phyloP scores from a whole-genome alignment of 768 basidiomycete genomes.

The Termitomyces sp. region DNA sequence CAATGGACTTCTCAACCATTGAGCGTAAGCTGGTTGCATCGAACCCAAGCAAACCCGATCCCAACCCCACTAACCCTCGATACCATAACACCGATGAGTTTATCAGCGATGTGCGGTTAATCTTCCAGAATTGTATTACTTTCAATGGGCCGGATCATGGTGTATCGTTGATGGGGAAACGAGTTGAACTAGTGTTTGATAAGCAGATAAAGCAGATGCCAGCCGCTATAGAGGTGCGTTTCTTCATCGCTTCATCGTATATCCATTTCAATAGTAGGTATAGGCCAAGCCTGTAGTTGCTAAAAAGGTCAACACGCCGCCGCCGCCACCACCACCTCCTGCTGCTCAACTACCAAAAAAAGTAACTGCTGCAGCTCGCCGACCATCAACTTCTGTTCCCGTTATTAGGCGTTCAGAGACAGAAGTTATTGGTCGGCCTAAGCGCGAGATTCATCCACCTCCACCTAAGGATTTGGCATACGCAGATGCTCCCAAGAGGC shows the following conservation, averaged over 20 bases:
- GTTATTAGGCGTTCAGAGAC: constrained; percentile 78
- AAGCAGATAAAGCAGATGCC: constrained; percentile 86
- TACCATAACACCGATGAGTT: constrained; percentile 80
- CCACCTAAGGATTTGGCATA: constrained; percentile 89
- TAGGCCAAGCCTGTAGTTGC: constrained; percentile 36
- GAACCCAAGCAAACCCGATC: constrained; percentile 73
- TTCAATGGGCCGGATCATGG: constrained; percentile 94
- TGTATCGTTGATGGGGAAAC: constrained; percentile 74
- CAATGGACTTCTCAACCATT: constrained; percentile 93
- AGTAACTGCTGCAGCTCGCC: constrained; percentile 46
- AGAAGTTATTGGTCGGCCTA: constrained; percentile 68
- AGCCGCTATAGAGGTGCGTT: constrained; percentile 63
- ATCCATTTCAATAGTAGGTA: not conserved
- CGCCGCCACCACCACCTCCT: constrained; percentile 40
- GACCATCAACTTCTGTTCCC: constrained; percentile 77
- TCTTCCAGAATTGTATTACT: constrained; percentile 82
- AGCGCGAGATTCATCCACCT: constrained; percentile 96
- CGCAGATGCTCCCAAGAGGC: constrained; percentile 68
- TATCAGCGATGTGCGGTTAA: constrained; percentile 75
- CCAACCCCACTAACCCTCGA: constrained; percentile 65
- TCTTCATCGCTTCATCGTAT: not conserved
- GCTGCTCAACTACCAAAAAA: constrained; percentile 41
- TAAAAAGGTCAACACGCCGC: constrained; percentile 48
- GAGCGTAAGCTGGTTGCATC: constrained; percentile 83
- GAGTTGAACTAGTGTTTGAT: constrained; percentile 81